Conservation (phyloP, 345 rosid species). For the Pistacia integerrima region DNA sequence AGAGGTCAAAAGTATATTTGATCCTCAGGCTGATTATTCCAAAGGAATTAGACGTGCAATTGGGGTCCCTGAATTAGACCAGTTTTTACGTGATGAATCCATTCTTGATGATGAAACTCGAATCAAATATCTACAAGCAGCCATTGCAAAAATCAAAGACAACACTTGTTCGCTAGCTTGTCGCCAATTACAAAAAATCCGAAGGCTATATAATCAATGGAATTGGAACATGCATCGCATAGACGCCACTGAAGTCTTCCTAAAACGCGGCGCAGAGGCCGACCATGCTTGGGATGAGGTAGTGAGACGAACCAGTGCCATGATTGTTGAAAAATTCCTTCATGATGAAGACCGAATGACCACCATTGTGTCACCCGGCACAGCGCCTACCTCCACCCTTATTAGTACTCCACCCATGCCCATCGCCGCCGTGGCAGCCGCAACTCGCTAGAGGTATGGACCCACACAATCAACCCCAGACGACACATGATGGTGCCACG, state of each 20-base stretch:
- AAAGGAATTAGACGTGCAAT: conserved; percentile 74
- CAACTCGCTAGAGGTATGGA: conserved; percentile 21
- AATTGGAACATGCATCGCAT: conserved; percentile 70
- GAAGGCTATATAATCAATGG: conserved; percentile 50
- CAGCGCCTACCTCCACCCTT: conserved; percentile 32
- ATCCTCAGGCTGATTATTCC: conserved; percentile 53
- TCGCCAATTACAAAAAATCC: conserved; percentile 64
- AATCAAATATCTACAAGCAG: conserved; percentile 42
- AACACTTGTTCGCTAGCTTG: conserved; percentile 55
- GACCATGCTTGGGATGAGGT: conserved; percentile 66
- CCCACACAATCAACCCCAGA: conserved; percentile 7
- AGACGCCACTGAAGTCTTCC: conserved; percentile 76
- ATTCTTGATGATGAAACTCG: conserved; percentile 26
- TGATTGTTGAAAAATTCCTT: conserved; percentile 54
- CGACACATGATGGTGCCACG: conserved; percentile 28
- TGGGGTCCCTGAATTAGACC: conserved; percentile 79
- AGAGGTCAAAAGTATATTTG: conserved; percentile 58
- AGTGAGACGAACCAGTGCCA: conserved; percentile 58
- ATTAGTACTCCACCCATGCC: conserved; percentile 23
- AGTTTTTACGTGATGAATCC: conserved; percentile 43
- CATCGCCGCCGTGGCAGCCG: conserved; percentile 50
- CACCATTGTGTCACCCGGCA: conserved; percentile 33
- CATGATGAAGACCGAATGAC: conserved; percentile 34
- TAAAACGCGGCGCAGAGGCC: conserved; percentile 50
- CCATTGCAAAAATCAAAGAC: conserved; percentile 59